A percentile compares a stretch with the other conserved stretches of the same genome.
These are phyloP conservation scores for Pyropia haitanensis DNA, from an alignment of 23 red algal genomes.

Conservation along the genomic window DNA sequence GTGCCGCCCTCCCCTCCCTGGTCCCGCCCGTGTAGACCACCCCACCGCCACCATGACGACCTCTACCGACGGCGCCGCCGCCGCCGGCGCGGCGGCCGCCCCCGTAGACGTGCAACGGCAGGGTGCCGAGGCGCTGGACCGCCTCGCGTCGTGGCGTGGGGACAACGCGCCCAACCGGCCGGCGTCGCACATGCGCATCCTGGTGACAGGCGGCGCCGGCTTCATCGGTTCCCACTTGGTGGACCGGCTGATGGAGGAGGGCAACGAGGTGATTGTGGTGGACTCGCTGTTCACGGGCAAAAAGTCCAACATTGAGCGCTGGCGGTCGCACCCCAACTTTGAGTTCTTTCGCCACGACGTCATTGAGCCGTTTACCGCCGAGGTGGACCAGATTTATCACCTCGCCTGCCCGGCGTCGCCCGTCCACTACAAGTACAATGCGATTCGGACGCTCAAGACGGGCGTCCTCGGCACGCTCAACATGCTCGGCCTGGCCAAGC, in stretches of 20 bases:
- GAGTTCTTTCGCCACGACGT: slow-evolving; percentile 98
- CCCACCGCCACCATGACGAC: too few relatives aligned
- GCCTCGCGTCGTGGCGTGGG: not conserved
- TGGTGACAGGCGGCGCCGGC: slow-evolving; percentile 94
- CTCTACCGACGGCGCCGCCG: too few relatives aligned
- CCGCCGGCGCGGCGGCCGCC: too few relatives aligned
- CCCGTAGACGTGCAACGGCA: too few relatives aligned
- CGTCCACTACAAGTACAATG: slow-evolving; percentile 99
- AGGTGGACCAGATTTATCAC: slow-evolving; percentile 98
- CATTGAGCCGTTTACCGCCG: slow-evolving; percentile 60
- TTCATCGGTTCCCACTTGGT: slow-evolving; percentile 97
- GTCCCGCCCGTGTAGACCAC: too few relatives aligned
- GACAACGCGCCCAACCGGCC: slow-evolving; percentile 76
- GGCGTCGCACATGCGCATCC: slow-evolving; percentile 60
- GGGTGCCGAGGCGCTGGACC: too few relatives aligned
- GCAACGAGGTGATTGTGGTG: slow-evolving; percentile 93
- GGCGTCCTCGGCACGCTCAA: slow-evolving; percentile 95
- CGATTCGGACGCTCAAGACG: slow-evolving; percentile 96
- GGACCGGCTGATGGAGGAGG: slow-evolving; percentile 90
- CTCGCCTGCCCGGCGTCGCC: slow-evolving; percentile 97
- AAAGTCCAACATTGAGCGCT: slow-evolving; percentile 72
- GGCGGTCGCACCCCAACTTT: slow-evolving; percentile 65
- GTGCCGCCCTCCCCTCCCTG: too few relatives aligned
- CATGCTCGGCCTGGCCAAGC: slow-evolving; percentile 97
- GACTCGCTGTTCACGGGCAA: slow-evolving; percentile 96